These are phyloP conservation scores for Sisymbrium altissimum DNA, from an alignment of 345 rosid genomes.

Conservation along the genomic window DNA sequence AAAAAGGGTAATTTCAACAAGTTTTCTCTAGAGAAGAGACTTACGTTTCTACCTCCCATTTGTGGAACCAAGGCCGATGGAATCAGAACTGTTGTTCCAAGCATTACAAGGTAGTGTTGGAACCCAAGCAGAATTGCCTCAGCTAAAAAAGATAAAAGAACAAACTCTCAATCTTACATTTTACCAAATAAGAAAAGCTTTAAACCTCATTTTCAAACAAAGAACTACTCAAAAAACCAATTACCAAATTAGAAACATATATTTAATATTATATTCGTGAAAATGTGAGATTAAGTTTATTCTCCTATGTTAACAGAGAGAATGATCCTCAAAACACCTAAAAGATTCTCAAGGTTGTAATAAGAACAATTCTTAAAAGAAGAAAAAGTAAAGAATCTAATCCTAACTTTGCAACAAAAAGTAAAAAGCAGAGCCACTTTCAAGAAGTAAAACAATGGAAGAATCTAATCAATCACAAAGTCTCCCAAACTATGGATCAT, in stretches of 20 bases:
- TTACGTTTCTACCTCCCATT: constrained; percentile 99
- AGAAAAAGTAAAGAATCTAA: constrained; percentile 29
- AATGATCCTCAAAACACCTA: constrained; percentile 19
- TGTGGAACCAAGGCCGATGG: constrained; percentile 97
- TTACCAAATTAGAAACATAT: neutral
- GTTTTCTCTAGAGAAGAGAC: constrained; percentile 8
- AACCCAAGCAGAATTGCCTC: constrained; percentile 95
- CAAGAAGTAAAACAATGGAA: neutral
- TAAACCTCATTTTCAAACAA: neutral
- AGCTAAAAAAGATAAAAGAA: constrained; percentile 43
- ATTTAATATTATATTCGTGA: neutral
- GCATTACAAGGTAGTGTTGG: constrained; percentile 95
- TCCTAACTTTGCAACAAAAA: constrained; percentile 24
- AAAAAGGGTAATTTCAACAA: neutral
- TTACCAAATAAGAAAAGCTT: neutral
- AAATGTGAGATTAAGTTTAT: neutral
- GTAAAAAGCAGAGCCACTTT: constrained; percentile 20
- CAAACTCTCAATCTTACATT: constrained; percentile 6
- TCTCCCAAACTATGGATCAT: constrained; percentile 34
- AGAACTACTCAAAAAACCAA: neutral
- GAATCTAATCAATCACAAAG: constrained; percentile 6
- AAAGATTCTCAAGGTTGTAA: constrained; percentile 18
- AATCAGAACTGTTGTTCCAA: constrained; percentile 90
- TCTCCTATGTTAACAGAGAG: constrained; percentile 17
- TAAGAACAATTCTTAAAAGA: neutral